Evolutionary conservation across 768 basidiomycete species (phyloP).

Genomic region (Podaxis sp.): DNA sequence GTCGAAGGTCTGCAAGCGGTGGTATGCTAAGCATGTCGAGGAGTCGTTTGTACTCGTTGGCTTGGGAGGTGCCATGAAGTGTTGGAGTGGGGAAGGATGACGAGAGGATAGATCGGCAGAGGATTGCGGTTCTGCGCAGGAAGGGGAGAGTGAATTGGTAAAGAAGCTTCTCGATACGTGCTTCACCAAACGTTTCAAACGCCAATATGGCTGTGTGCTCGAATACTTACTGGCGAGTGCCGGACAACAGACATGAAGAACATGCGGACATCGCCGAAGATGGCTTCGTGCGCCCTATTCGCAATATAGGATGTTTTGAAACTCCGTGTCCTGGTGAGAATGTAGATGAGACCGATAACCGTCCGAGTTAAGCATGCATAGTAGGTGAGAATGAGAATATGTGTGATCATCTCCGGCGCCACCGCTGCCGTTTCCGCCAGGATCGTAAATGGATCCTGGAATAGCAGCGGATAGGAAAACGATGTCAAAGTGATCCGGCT

Average conservation of each 20-base stretch:
- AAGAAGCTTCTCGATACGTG: constrained; percentile 80
- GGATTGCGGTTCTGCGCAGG: constrained; percentile 82
- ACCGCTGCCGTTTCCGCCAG: constrained; percentile 90
- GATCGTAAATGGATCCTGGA: constrained; percentile 87
- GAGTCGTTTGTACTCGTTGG: constrained; percentile 78
- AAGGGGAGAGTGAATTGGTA: constrained; percentile 91
- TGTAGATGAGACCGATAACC: constrained; percentile 82
- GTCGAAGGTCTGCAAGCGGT: constrained; percentile 72
- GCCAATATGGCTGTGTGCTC: constrained; percentile 82
- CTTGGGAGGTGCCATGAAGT: constrained; percentile 33
- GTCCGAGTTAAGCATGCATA: constrained; percentile 88
- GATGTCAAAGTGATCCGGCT: constrained; percentile 81
- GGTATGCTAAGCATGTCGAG: constrained; percentile 78
- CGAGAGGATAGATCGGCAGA: constrained; percentile 76
- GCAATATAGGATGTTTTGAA: constrained; percentile 44
- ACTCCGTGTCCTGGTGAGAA: constrained; percentile 71
- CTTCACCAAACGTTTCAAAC: constrained; percentile 80
- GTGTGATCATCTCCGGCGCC: constrained; percentile 84
- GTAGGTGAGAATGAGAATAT: constrained; percentile 86
- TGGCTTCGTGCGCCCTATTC: constrained; percentile 56
- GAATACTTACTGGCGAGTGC: constrained; percentile 79
- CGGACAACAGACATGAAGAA: constrained; percentile 91
- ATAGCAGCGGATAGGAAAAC: constrained; percentile 81
- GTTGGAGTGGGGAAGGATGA: constrained; percentile 56
- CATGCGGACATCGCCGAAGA: constrained; percentile 85